Conservation (phyloP, 129 eudicot genomes). For the Helianthus annuus region HanXRQr2.0-SUNRISE NC_035446.2:120191803-120192302, state of each 20-base stretch:
- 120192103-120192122: constrained; percentile 61
- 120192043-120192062: constrained; percentile 89
- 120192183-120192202: constrained; percentile 93
- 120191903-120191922: no score
- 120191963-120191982: no score
- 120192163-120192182: constrained; percentile 80
- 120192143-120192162: constrained; percentile 91
- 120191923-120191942: no score
- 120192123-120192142: constrained; percentile 61
- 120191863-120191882: neutral
- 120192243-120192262: neutral
- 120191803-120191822: neutral
- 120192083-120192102: constrained; percentile 79
- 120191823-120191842: neutral
- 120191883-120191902: no score
- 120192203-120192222: constrained; percentile 13
- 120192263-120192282: neutral
- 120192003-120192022: neutral
- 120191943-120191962: no score
- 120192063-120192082: constrained; percentile 85
- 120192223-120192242: neutral
- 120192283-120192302: constrained; percentile 64
- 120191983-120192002: neutral
- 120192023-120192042: neutral
- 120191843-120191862: neutral